Percentiles rank a stretch among this genome's conserved stretches.
Conservation (phyloP, 371 early-diverging fungal species). For the Cokeromyces recurvatus region DNA sequence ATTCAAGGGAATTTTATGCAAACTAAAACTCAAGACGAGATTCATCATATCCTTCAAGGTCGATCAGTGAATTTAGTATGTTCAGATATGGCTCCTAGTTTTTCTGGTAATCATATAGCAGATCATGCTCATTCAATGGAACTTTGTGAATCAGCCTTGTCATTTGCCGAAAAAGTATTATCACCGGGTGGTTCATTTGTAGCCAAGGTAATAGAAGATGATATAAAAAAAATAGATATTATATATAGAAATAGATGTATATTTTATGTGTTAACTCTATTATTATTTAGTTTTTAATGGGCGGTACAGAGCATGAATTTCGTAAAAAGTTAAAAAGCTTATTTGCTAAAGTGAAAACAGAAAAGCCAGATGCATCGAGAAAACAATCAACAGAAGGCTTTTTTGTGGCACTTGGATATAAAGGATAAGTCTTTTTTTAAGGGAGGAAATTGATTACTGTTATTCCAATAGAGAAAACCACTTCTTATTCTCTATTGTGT, state of each 20-base stretch:
- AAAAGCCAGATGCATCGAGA: conserved; percentile 70
- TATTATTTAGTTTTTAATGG: conserved; percentile 56
- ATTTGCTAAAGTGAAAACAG: conserved; percentile 50
- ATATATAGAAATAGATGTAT: too few relatives aligned
- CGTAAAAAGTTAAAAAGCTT: conserved; percentile 29
- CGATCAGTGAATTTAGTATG: conserved; percentile 56
- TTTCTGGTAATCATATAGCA: conserved; percentile 56
- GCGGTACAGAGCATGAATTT: conserved; percentile 55
- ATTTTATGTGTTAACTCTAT: neutral
- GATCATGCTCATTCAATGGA: conserved; percentile 55
- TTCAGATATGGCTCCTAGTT: conserved; percentile 81
- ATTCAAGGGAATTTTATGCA: conserved; percentile 66
- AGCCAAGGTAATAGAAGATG: conserved; percentile 67
- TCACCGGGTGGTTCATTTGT: conserved; percentile 63
- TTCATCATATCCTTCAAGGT: conserved; percentile 33
- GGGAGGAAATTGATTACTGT: too few relatives aligned
- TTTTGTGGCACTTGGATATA: too few relatives aligned
- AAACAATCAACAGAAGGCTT: conserved; percentile 76
- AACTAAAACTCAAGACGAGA: conserved; percentile 24
- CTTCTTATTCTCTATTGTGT: too few relatives aligned
- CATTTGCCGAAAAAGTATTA: conserved; percentile 58
- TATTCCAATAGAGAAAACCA: too few relatives aligned
- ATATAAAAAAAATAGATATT: conserved; percentile 22
- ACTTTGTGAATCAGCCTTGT: conserved; percentile 66
- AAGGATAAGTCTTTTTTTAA: too few relatives aligned